phyloP scores from a whole-genome alignment of 2,329 filamentous ascomycete genomes.

The Cladosporium sp. region DNA sequence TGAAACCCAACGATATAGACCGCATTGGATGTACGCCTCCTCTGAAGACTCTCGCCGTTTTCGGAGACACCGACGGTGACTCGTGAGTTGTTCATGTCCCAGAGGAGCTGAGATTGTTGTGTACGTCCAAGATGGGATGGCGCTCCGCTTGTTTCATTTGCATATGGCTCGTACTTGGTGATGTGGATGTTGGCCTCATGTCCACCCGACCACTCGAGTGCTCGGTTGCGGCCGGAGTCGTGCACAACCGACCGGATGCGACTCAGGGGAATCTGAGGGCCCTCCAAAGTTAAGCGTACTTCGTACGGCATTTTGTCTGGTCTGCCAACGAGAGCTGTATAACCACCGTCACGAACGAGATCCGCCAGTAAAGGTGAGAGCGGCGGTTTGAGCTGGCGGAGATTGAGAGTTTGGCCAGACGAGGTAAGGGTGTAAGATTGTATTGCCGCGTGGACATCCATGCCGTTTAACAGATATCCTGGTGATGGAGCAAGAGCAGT shows the following conservation, averaged over 20 bases:
- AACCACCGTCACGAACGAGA: slow-evolving; percentile 35
- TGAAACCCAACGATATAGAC: slow-evolving; percentile 50
- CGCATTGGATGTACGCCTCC: slow-evolving; percentile 38
- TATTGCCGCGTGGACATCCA: slow-evolving; percentile 41
- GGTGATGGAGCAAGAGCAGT: slow-evolving; percentile 41
- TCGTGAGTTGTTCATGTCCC: slow-evolving; percentile 5
- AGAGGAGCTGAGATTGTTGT: not conserved
- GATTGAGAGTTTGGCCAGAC: slow-evolving; percentile 33
- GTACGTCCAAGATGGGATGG: not conserved
- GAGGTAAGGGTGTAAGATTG: slow-evolving; percentile 49
- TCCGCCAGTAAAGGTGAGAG: slow-evolving; percentile 28
- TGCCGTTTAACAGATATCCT: slow-evolving; percentile 41
- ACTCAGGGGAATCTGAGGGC: slow-evolving; percentile 25
- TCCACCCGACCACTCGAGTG: slow-evolving; percentile 27
- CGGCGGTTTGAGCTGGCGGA: slow-evolving; percentile 33
- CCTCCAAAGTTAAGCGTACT: slow-evolving; percentile 30
- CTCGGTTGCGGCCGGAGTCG: slow-evolving; percentile 20
- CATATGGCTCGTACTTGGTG: slow-evolving; percentile 25
- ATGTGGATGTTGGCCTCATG: slow-evolving; percentile 22
- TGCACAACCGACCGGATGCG: slow-evolving; percentile 24
- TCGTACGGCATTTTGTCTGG: slow-evolving; percentile 28
- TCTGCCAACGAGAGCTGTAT: slow-evolving; percentile 23
- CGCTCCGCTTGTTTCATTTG: no score
- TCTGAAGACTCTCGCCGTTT: slow-evolving; percentile 27
- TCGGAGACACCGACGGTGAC: not conserved